Evolutionary conservation across 495 filamentous ascomycete species (phyloP).

Genomic region (Aspergillus nanangensis): DNA sequence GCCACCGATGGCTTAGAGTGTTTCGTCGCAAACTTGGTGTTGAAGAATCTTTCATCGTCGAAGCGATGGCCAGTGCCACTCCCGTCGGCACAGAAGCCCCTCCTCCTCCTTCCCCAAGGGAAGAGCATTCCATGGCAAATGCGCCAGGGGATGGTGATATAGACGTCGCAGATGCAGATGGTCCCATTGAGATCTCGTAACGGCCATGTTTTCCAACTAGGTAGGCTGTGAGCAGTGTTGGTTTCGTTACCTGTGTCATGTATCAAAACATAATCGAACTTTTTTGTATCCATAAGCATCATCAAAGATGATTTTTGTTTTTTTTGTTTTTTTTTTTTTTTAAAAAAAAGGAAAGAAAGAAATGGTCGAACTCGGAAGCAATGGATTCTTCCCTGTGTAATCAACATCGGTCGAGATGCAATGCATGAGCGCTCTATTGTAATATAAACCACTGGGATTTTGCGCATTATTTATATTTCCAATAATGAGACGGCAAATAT

Average conservation of each 20-base stretch:
- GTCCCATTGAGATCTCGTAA: slow-evolving; percentile 10
- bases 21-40: slow-evolving; percentile 78
- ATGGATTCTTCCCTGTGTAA: too few relatives aligned
- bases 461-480: neutral
- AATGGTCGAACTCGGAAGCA: too few relatives aligned
- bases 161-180: slow-evolving; percentile 28
- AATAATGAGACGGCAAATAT: neutral
- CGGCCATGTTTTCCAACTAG: too few relatives aligned
- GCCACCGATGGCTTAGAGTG: slow-evolving; percentile 76
- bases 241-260: too few relatives aligned
- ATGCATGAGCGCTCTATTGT: too few relatives aligned
- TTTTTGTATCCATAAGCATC: neutral
- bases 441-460: too few relatives aligned
- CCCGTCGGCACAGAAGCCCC: slow-evolving; percentile 35
- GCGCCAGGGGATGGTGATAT: slow-evolving; percentile 24
- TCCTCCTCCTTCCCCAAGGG: slow-evolving; percentile 14
- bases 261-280: neutral
- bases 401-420: too few relatives aligned
- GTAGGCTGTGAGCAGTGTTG: too few relatives aligned
- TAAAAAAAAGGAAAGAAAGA: too few relatives aligned
- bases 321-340: too few relatives aligned
- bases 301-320: too few relatives aligned
- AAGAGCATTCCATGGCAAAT: slow-evolving; percentile 8
- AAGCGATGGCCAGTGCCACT: slow-evolving; percentile 33
- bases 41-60: slow-evolving; percentile 62